Conservation (phyloP, 306 rosid species). For the Arachis stenosperma region DNA sequence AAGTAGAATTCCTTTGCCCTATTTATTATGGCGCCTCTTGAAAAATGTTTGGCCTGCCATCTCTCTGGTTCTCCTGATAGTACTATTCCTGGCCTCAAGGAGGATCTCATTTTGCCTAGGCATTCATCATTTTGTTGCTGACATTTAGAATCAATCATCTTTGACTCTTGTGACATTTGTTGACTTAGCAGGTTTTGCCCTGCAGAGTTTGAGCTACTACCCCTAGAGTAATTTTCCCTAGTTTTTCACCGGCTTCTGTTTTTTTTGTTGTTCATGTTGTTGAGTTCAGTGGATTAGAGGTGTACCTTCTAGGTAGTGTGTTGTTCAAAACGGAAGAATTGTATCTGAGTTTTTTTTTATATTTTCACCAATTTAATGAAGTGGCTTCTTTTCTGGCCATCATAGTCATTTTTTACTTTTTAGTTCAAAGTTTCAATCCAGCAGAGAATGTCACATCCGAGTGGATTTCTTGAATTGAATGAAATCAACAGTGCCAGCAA, state of each 20-base stretch:
- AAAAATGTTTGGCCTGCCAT: constrained; percentile 45
- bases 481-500: not conserved
- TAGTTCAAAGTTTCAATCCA: not conserved
- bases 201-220: constrained; percentile 47
- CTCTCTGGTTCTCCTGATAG: constrained; percentile 44
- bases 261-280: constrained; percentile 40
- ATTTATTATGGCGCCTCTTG: constrained; percentile 41
- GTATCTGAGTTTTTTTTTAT: constrained; percentile 50
- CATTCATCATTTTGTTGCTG: constrained; percentile 58
- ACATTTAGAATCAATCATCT: constrained; percentile 54
- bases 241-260: constrained; percentile 54
- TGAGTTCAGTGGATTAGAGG: constrained; percentile 48
- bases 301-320: constrained; percentile 48
- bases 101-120: constrained; percentile 46
- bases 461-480: not conserved
- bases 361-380: constrained; percentile 49
- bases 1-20: constrained; percentile 41
- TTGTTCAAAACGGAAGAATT: constrained; percentile 57
- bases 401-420: not conserved
- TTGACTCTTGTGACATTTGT: constrained; percentile 46
- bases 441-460: not conserved
- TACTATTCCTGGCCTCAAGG: constrained; percentile 38
- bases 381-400: constrained; percentile 40
- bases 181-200: constrained; percentile 49
- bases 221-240: constrained; percentile 44